Base-by-base conservation (phyloP, 768 basidiomycete species). In the Porpolomopsis calyptriformis region DNA sequence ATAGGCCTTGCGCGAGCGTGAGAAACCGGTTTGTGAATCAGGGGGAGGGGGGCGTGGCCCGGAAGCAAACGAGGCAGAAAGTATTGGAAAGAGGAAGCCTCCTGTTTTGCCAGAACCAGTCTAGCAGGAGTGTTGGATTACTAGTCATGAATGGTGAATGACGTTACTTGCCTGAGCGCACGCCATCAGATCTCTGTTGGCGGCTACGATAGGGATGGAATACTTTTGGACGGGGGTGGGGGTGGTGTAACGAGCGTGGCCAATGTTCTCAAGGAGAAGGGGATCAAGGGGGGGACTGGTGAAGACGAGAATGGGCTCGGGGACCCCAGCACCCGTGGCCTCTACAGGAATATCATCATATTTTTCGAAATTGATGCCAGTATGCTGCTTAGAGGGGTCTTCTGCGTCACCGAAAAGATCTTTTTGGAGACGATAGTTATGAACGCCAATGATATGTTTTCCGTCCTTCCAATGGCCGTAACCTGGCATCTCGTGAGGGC, bases 191-290 rank as follows among this genome's bases (percentile, higher is more conserved):
- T 91, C 88, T 64, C 86, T 75, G 57, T 82, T 81, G 54, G 69
- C 78, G 48, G 91, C 85, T 56, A 99, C 93, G 61, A 98, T 98
- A 62, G 96, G 96, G 59, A 99, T 85, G 55, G 96, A 98, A 65
- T 98, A 94, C 75, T 98, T 98, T 80, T 99, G 96, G 55, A 99
- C 96, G 19, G 96, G 96, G 42, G 96, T 99, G 8, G 96, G 96
- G 34, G 81, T 91, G 49, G 81, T 78, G 74, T 98, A 99, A 70
- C 78, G 88, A 62, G 96, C 89, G 65, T 73, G 85, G 25, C 73
- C 70, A 54, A 99, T 99, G 68, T 99, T 99, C 66, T 96, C 92
- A 53, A 98, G 72, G 31, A 99, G 79, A 63, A 93, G 83, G 37
- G 86, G 77, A 66, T 99, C 92, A 57, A 99, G 70, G 51, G 91